phyloP scores from a whole-genome alignment of 352 stramenopile species.

The Pythium vanterpoolii region DNA sequence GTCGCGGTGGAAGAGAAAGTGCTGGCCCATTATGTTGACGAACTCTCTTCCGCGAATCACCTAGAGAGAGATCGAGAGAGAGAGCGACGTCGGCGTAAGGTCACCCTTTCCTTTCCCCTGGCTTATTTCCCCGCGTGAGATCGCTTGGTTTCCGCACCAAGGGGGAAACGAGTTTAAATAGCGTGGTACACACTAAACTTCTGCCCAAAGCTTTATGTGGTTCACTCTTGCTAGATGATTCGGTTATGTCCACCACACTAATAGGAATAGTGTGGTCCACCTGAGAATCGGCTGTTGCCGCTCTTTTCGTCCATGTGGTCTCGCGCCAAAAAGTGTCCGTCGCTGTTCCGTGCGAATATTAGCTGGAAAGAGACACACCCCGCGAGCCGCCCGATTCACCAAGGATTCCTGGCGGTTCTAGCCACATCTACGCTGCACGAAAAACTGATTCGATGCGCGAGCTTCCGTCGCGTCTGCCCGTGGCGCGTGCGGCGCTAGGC shows the following conservation, averaged over 20 bases:
- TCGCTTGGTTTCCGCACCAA: background rate
- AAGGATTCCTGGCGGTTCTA: background rate
- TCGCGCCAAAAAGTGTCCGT: conserved; percentile 26
- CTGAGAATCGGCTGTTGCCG: conserved; percentile 3
- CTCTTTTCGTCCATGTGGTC: conserved; percentile 19
- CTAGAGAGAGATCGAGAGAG: conserved; percentile 3
- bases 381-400: background rate
- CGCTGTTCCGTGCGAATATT: conserved; percentile 1
- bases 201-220: background rate
- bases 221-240: background rate
- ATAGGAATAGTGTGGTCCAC: conserved; percentile 8
- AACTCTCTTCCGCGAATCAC: background rate
- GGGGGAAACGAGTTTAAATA: background rate
- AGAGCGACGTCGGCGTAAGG: background rate
- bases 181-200: background rate
- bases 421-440: background rate
- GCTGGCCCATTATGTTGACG: conserved; percentile 62
- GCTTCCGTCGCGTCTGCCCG: conserved; percentile 11
- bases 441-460: conserved; percentile 5
- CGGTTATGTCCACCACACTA: conserved; percentile 17
- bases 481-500: background rate
- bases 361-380: background rate
- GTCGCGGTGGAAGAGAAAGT: conserved; percentile 84
- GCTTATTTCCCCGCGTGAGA: background rate
- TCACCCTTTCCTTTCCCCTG: background rate